phyloP scores from a whole-genome alignment of 2,329 filamentous ascomycete genomes.

The Stachybotrys echinatus region DNA sequence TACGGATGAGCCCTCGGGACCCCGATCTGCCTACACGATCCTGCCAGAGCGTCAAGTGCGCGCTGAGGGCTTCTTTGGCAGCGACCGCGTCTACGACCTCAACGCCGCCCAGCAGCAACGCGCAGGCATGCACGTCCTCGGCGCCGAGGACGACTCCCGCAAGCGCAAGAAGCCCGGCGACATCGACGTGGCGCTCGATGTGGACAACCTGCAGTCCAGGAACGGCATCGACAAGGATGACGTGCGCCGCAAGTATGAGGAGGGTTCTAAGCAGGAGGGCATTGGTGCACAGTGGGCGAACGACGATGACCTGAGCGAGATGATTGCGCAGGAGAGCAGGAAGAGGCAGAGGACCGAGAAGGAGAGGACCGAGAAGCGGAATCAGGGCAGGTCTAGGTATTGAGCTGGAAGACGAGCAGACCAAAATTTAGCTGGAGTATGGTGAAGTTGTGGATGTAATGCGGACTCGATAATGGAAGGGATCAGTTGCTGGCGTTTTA shows the following conservation, averaged over 20 bases:
- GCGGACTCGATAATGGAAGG: no score
- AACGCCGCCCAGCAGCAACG: constrained; percentile 34
- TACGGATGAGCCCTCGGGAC: constrained; percentile 72
- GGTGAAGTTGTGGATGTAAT: constrained; percentile 3
- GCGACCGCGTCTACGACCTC: constrained; percentile 89
- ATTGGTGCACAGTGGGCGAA: constrained; percentile 63
- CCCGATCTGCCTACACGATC: constrained; percentile 80
- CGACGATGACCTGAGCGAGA: constrained; percentile 88
- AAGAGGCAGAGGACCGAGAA: constrained; percentile 88
- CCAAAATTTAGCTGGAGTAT: constrained; percentile 1
- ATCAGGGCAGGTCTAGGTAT: constrained; percentile 47
- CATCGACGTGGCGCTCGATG: constrained; percentile 86
- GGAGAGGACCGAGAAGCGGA: constrained; percentile 66
- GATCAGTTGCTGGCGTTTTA: neutral
- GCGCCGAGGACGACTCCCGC: constrained; percentile 68
- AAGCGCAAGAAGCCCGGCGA: constrained; percentile 97
- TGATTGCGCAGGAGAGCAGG: constrained; percentile 90
- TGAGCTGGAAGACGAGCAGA: constrained; percentile 16
- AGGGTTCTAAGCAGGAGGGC: constrained; percentile 60
- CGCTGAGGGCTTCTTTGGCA: constrained; percentile 91
- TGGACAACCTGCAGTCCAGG: constrained; percentile 68
- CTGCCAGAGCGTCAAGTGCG: constrained; percentile 83
- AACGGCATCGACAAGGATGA: constrained; percentile 83
- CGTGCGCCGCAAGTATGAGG: constrained; percentile 74
- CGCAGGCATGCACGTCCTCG: constrained; percentile 66